Evolutionary conservation across 2,329 filamentous ascomycete genomes (phyloP), one percentile per base, ranked within the genome.

Genomic region (Gremmenia infestans): DNA sequence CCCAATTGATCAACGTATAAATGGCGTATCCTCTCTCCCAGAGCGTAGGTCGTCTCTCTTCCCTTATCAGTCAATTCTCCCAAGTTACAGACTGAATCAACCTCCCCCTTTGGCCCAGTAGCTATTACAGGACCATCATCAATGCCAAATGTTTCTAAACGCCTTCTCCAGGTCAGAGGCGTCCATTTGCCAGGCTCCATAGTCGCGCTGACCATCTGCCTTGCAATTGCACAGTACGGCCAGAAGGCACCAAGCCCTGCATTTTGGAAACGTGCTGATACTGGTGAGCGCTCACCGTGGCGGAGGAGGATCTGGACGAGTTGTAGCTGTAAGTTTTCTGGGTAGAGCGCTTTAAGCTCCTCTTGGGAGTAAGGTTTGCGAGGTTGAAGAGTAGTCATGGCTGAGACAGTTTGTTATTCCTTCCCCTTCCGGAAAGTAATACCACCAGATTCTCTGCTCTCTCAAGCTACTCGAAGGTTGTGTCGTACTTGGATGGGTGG

Each of bases 231-330:
- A 74, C 94, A 99, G 74, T 97, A 97, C 1, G 94, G 91, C 94
- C 94, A 99, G 73, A 85, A 86, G 50, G 79, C 70, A 45, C 74
- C 71, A n/a, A 87, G 78, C 11, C 83, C 84, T 48, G 82, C 81
- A 74, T 93, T 94, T 68, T 89, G 82, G 71, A 99, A 97, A 40
- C 94, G 87, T n/a, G 89, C 81, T 56, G 85, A 88, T 28, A 97
- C 89, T 28, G 93, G 93, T 7, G 87, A 93, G 56, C 93, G 86
- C 76, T 86, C 83, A 73, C 88, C 88, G 73, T 92, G 88, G 56
- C 88, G 86, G 67, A 91, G 81, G 60, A 91, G 81, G 65, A 97
- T 80, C 75, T 99, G 94, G 50, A 97, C 94, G 58, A 94, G 83
- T 70, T 94, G 88, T 37, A 99, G 83, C 70, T 93, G 81, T 57